Percentiles rank a stretch among this genome's conserved stretches.
Conservation (phyloP, 345 rosid species). For the Eucalyptus cladocalyx region DNA sequence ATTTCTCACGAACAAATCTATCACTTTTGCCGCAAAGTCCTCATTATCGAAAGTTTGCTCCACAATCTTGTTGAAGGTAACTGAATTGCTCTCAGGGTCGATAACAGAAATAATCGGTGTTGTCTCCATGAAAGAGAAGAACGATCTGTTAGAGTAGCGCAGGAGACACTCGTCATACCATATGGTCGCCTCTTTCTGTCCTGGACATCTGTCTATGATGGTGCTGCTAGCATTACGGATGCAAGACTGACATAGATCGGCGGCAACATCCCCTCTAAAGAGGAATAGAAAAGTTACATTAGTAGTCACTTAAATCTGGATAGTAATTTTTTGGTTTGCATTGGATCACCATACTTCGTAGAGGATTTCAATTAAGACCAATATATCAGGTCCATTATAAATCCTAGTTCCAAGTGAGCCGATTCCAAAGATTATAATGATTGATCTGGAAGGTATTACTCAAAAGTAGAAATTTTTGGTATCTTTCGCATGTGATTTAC, state of each 20-base stretch:
- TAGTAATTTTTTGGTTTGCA: rapidly evolving
- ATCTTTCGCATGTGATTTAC: background rate
- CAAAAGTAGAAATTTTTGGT: rapidly evolving
- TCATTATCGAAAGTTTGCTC: background rate
- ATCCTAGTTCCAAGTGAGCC: rapidly evolving
- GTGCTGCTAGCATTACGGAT: background rate
- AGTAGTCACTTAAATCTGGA: background rate
- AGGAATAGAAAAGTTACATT: rapidly evolving
- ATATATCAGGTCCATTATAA: background rate
- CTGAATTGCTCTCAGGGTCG: background rate
- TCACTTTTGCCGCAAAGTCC: background rate
- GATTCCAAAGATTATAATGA: no score
- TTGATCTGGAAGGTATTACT: no score
- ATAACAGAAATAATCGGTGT: rapidly evolving
- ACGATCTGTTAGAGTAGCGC: conserved; percentile 3
- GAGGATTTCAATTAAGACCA: background rate
- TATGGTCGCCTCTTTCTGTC: background rate
- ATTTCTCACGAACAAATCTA: background rate
- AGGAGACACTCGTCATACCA: conserved; percentile 30
- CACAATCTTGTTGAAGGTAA: background rate
- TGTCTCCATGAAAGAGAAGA: background rate
- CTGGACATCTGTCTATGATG: conserved; percentile 4
- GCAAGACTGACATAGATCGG: background rate
- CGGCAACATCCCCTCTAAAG: background rate
- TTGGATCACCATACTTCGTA: background rate